Base-by-base conservation (phyloP, 306 rosid genomes). In the Erythrophleum fordii region DNA sequence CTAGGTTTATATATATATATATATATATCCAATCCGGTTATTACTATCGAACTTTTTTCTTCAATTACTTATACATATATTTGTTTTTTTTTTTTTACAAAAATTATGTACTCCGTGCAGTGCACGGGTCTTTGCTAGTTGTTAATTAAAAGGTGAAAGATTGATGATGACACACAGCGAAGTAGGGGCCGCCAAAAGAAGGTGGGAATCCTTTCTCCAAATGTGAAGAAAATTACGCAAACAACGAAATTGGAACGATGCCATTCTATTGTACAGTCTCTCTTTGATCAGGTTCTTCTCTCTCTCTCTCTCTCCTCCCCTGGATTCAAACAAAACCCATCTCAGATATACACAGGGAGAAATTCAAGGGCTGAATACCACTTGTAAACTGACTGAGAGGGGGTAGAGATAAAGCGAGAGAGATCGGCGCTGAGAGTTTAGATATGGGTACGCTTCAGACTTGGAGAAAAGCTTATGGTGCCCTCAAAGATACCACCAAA, bases 391-490 rank as follows among this genome's bases (percentile, higher is more conserved):
- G 78, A 78, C 83, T 44, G 58, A 81, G 69, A 9, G 61, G 60
- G 86, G 82, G 62, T 88, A 77, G 86, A 83, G 80, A 84, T 76
- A 70, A 77, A 82, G 45, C 26, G 67, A 46, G 81, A 61, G 88
- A 88, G 69, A 82, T 84, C 85, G 44, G 78, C 76, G 81, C 66
- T 52, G 69, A 42, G 77, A 73, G 72, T 44, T 49, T 5, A n/a
- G 41, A 48, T 76, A 96, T 93, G 97, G 97, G 97, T 70, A 96
- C 98, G 84, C 98, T 96, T 89, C 98, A 93, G 79, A 82, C 97
- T 78, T 96, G 99, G 99, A 87, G 99, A 72, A 92, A 89, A 90
- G 99, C 97, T 48, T 96, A 93, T 68, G 99, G 99, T 39, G 98
- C 98, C 71, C 74, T 96, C 84, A 96, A 96, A 77, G 99, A 96